Evolutionary conservation across 2,329 filamentous ascomycete species (phyloP).

Genomic region (Cercospora nicotianae): DNA sequence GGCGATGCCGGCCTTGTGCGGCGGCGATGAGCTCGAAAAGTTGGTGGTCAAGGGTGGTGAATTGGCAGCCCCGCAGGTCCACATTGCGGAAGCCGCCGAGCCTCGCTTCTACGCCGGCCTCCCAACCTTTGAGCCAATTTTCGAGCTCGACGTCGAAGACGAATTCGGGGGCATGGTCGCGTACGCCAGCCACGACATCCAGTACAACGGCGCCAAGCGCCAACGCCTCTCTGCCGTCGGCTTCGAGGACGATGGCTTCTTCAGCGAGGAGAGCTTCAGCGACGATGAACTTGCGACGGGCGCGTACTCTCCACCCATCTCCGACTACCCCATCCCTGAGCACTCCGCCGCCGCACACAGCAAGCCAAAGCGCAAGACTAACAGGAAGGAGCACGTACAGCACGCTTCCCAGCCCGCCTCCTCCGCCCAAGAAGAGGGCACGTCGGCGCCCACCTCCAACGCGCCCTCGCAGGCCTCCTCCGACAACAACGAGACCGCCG

Average conservation of each 20-base stretch:
- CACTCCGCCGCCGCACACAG: conserved; percentile 31
- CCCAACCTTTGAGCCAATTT: conserved; percentile 71
- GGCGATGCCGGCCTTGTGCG: conserved; percentile 60
- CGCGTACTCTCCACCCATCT: conserved; percentile 62
- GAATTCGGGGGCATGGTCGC: conserved; percentile 77
- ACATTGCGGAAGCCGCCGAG: conserved; percentile 44
- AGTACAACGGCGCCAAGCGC: conserved; percentile 66
- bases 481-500: conserved; percentile 32
- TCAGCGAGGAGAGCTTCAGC: conserved; percentile 73
- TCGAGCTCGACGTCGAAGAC: conserved; percentile 88
- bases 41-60: conserved; percentile 51
- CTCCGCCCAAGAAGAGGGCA: conserved; percentile 40
- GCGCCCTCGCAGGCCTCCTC: conserved; percentile 34
- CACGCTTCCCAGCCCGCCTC: conserved; percentile 44
- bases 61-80: conserved; percentile 34
- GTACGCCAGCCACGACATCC: conserved; percentile 62
- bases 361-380: conserved; percentile 35
- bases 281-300: conserved; percentile 65
- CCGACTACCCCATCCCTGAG: conserved; percentile 45
- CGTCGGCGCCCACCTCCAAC: conserved; percentile 48
- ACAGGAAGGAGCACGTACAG: conserved; percentile 45
- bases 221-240: conserved; percentile 69
- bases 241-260: conserved; percentile 70
- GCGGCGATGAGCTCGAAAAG: conserved; percentile 56
- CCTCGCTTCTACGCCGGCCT: conserved; percentile 60